Evolutionary conservation across 2,329 filamentous ascomycete species (phyloP).

Genomic region (Cadophora malorum): DNA sequence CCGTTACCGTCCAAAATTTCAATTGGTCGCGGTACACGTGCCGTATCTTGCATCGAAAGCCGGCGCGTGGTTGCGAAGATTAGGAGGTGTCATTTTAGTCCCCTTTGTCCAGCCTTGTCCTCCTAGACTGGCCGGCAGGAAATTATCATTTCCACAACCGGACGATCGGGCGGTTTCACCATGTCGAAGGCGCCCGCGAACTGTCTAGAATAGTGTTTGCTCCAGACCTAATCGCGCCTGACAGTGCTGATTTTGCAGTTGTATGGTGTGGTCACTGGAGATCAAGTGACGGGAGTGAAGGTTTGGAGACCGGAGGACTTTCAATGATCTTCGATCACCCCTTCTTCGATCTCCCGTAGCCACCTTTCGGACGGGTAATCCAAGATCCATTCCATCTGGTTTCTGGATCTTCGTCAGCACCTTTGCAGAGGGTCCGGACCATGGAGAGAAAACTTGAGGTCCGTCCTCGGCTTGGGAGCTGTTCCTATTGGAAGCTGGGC

Average conservation of each 20-base stretch:
- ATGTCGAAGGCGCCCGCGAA: conserved; percentile 8
- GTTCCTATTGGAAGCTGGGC: conserved; percentile 14
- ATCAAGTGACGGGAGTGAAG: not conserved
- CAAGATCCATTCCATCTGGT: conserved; percentile 6
- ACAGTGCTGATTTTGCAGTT: not conserved
- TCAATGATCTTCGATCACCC: conserved; percentile 1
- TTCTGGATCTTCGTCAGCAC: conserved; percentile 13
- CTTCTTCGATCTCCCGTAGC: not conserved
- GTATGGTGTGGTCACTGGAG: not conserved
- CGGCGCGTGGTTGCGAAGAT: conserved; percentile 8
- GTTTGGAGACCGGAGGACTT: not conserved
- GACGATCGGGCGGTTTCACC: conserved; percentile 8
- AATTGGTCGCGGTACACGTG: conserved; percentile 1
- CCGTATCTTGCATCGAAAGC: not conserved
- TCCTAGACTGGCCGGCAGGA: not conserved
- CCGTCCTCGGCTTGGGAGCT: not conserved
- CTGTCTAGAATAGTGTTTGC: not conserved
- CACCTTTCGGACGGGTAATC: not conserved
- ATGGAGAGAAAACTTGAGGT: not conserved
- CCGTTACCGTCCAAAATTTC: not conserved
- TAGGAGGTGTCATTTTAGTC: conserved; percentile 2
- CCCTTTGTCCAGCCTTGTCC: conserved; percentile 2
- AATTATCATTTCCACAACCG: conserved; percentile 12
- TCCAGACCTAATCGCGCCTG: not conserved
- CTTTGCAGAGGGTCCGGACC: not conserved